These are phyloP conservation scores for Coelastrella sp. DNA, from an alignment of 139 green algal genomes.

Conservation along the genomic window DNA sequence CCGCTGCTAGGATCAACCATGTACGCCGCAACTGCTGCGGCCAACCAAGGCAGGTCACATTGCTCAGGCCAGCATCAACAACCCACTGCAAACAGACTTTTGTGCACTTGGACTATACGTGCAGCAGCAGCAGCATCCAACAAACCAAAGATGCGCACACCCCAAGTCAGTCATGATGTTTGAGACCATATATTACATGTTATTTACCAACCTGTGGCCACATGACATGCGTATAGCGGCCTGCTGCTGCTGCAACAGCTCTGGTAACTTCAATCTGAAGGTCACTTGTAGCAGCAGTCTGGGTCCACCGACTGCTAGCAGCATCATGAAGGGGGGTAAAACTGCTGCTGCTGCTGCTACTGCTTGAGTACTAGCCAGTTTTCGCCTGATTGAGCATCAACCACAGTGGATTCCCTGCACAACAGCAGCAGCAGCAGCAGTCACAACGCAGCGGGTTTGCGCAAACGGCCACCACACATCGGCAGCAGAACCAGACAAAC, in stretches of 20 bases:
- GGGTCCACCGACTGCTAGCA: slow-evolving; percentile 98
- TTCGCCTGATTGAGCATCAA: slow-evolving; percentile 91
- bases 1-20: too few relatives aligned
- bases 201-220: slow-evolving; percentile 78
- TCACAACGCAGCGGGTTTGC: too few relatives aligned
- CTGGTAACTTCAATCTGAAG: slow-evolving; percentile 77
- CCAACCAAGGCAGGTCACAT: too few relatives aligned
- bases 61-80: too few relatives aligned
- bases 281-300: slow-evolving; percentile 78
- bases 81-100: too few relatives aligned
- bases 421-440: slow-evolving; percentile 7
- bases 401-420: slow-evolving; percentile 75
- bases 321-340: slow-evolving; percentile 83
- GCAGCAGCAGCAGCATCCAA: too few relatives aligned
- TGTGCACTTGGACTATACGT: too few relatives aligned
- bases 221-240: slow-evolving; percentile 96
- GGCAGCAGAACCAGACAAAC: too few relatives aligned
- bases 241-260: slow-evolving; percentile 78
- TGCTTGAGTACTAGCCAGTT: slow-evolving; percentile 73
- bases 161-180: background rate
- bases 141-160: too few relatives aligned
- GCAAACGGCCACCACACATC: too few relatives aligned
- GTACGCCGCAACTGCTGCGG: too few relatives aligned
- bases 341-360: slow-evolving; percentile 28
- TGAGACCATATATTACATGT: too few relatives aligned